These are phyloP conservation scores for Niebla homalea DNA, from an alignment of 495 filamentous ascomycete species.

Conservation along the genomic window DNA sequence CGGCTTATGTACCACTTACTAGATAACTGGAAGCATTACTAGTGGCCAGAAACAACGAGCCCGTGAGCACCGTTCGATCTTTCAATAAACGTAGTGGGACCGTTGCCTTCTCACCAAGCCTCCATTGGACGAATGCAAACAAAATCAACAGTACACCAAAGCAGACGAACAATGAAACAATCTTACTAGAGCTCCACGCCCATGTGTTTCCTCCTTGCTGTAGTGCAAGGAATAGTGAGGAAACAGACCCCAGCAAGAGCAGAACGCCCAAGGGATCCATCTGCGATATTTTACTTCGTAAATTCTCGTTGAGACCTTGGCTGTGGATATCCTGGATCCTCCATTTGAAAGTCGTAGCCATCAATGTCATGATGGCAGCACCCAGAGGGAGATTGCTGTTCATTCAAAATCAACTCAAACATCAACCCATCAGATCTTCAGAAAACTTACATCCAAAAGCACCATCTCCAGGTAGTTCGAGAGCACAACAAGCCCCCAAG, in stretches of 20 bases:
- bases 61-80: conserved; percentile 30
- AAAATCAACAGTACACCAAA: conserved; percentile 20
- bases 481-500: conserved; percentile 45
- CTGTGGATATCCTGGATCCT: not conserved
- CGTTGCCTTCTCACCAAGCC: conserved; percentile 20
- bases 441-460: conserved; percentile 71
- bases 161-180: conserved; percentile 30
- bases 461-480: conserved; percentile 67
- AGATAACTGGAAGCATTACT: conserved; percentile 9
- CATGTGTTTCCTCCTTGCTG: conserved; percentile 39
- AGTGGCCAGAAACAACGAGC: conserved; percentile 17
- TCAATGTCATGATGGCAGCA: not conserved
- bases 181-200: conserved; percentile 27
- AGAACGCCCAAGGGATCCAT: conserved; percentile 32
- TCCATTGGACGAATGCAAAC: conserved; percentile 19
- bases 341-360: too few species aligned
- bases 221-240: conserved; percentile 36
- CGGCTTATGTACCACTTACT: not conserved
- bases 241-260: conserved; percentile 35
- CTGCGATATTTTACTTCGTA: conserved; percentile 24
- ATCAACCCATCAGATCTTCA: too few species aligned
- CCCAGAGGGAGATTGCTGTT: conserved; percentile 27
- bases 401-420: too few species aligned
- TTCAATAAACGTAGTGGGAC: conserved; percentile 38
- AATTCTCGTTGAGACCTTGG: conserved; percentile 20